Conservation (phyloP, 306 rosid species). For the Vachellia collinsii region DNA sequence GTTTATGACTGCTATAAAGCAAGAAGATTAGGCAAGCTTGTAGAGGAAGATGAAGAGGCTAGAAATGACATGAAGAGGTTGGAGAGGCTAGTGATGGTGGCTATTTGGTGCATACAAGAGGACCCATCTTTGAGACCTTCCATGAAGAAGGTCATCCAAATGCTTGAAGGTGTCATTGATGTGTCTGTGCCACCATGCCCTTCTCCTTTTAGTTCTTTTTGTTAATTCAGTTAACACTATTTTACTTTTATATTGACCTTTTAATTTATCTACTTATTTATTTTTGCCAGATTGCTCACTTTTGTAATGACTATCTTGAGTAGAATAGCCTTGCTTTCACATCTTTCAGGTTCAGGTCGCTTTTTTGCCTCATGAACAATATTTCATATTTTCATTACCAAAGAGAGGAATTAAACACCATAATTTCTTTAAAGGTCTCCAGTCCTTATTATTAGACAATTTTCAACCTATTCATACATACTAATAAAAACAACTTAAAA, state of each 20-base stretch:
- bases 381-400: neutral
- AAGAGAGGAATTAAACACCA: neutral
- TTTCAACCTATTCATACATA: too few species aligned
- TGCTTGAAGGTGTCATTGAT: conserved; percentile 35
- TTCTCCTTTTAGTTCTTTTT: conserved; percentile 5
- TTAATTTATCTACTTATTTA: neutral
- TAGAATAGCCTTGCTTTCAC: neutral
- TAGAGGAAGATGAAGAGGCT: conserved; percentile 36
- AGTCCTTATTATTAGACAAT: too few species aligned
- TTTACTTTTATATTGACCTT: neutral
- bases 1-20: conserved; percentile 15
- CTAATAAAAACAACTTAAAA: too few species aligned
- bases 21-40: neutral
- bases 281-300: neutral
- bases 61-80: conserved; percentile 31
- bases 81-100: conserved; percentile 33
- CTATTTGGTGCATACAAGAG: conserved; percentile 40
- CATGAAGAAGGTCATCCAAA: conserved; percentile 36
- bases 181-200: conserved; percentile 41
- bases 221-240: neutral
- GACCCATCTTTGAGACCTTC: conserved; percentile 39
- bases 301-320: neutral
- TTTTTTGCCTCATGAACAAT: neutral
- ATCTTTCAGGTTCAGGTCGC: neutral
- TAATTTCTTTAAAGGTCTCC: neutral